Evolutionary conservation across 2,329 filamentous ascomycete genomes (phyloP).

Genomic region (Exserohilum rostratum): DNA sequence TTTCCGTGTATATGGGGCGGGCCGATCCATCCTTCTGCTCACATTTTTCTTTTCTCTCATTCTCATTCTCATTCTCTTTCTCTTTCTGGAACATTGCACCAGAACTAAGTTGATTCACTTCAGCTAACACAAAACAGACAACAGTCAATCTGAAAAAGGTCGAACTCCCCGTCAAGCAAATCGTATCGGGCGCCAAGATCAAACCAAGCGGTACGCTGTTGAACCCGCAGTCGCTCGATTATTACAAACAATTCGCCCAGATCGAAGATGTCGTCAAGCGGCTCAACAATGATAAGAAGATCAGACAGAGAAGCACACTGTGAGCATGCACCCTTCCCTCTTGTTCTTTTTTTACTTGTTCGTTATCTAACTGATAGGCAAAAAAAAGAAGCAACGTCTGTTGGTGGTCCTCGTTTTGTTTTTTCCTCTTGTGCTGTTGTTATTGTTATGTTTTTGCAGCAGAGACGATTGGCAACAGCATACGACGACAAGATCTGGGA

Average conservation of each 20-base stretch:
- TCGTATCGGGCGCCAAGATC: constrained; percentile 75
- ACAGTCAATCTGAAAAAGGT: constrained; percentile 88
- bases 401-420: neutral
- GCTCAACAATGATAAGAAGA: constrained; percentile 19
- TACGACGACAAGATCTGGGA: too few relatives aligned
- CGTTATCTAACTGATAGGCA: neutral
- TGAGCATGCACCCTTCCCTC: neutral
- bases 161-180: constrained; percentile 82
- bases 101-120: too few relatives aligned
- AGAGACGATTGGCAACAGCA: too few relatives aligned
- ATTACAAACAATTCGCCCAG: constrained; percentile 78
- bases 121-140: constrained; percentile 56
- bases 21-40: too few relatives aligned
- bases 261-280: constrained; percentile 64
- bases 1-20: neutral
- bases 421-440: too few relatives aligned
- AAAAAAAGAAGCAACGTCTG: neutral
- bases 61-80: neutral
- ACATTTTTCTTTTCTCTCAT: too few relatives aligned
- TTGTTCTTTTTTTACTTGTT: neutral
- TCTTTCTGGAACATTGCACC: too few relatives aligned
- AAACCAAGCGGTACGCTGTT: constrained; percentile 77
- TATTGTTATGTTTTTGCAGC: too few relatives aligned
- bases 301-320: constrained; percentile 8
- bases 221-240: constrained; percentile 77